phyloP scores from a whole-genome alignment of 148 eudicot species.

The Diospyros kaki region DNA sequence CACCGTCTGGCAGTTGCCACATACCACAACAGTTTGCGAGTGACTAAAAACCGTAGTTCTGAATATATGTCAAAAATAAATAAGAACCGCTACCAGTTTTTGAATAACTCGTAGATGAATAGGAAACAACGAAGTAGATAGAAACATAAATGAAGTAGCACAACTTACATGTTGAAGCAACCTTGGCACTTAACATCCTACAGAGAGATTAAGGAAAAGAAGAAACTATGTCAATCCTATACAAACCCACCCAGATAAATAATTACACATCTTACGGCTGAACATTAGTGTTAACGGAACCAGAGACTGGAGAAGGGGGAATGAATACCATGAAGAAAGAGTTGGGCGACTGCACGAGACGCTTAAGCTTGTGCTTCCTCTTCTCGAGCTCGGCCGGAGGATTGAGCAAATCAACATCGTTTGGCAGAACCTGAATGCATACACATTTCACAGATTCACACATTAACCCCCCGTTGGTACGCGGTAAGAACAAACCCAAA shows the following conservation, averaged over 20 bases:
- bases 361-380: slow-evolving; percentile 30
- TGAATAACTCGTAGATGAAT: neutral
- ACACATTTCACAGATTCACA: too few species aligned
- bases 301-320: neutral
- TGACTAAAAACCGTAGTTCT: slow-evolving; percentile 26
- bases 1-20: slow-evolving; percentile 26
- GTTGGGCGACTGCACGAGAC: slow-evolving; percentile 26
- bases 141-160: neutral
- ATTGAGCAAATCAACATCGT: slow-evolving; percentile 23
- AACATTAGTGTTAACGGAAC: neutral
- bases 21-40: slow-evolving; percentile 25
- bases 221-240: neutral
- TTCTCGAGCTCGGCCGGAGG: slow-evolving; percentile 28
- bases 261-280: too few species aligned
- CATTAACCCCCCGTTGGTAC: too few species aligned
- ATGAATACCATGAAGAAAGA: slow-evolving; percentile 24
- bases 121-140: too few species aligned
- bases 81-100: too few species aligned
- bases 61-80: neutral
- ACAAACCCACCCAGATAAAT: neutral
- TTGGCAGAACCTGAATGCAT: slow-evolving; percentile 18
- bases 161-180: slow-evolving; percentile 29
- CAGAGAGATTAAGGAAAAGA: neutral
- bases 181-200: slow-evolving; percentile 29
- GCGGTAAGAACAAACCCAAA: too few species aligned